Conservation (phyloP, 495 filamentous ascomycete species). For the Trichoderma virens region DNA sequence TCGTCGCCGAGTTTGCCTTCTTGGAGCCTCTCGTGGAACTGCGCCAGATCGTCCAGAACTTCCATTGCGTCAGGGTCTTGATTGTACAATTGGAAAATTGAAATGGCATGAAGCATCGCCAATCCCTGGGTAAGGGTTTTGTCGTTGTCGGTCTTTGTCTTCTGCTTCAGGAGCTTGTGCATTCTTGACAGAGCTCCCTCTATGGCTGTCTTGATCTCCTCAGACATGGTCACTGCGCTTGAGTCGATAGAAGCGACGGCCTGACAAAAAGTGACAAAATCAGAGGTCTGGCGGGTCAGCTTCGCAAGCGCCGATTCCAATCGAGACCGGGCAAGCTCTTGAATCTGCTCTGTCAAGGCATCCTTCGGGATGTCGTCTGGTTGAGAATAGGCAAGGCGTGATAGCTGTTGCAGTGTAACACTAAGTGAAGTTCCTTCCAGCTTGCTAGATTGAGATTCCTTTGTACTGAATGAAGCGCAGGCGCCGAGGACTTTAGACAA, state of each 20-base stretch:
- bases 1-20: slow-evolving; percentile 19
- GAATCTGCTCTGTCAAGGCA: slow-evolving; percentile 48
- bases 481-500: slow-evolving; percentile 30
- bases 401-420: slow-evolving; percentile 36
- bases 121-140: slow-evolving; percentile 50
- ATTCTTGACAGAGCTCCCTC: slow-evolving; percentile 57
- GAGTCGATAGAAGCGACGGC: slow-evolving; percentile 39
- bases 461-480: slow-evolving; percentile 13
- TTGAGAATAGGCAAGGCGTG: slow-evolving; percentile 42
- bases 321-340: slow-evolving; percentile 59
- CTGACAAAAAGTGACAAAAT: slow-evolving; percentile 42
- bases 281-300: slow-evolving; percentile 55
- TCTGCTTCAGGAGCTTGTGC: slow-evolving; percentile 57
- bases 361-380: slow-evolving; percentile 19
- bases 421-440: slow-evolving; percentile 26
- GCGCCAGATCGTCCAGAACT: slow-evolving; percentile 28
- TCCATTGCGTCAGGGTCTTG: slow-evolving; percentile 69
- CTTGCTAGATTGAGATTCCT: slow-evolving; percentile 2
- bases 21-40: slow-evolving; percentile 50
- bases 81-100: slow-evolving; percentile 81
- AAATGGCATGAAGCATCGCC: slow-evolving; percentile 75
- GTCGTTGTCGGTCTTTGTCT: slow-evolving; percentile 30
- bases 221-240: slow-evolving; percentile 54
- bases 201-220: slow-evolving; percentile 50
- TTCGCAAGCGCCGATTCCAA: slow-evolving; percentile 57